Evolutionary conservation across 1,284 basidiomycete species (phyloP), one percentile per base, ranked within the genome.

Genomic region (Mycosarcoma mackinlayi): DNA sequence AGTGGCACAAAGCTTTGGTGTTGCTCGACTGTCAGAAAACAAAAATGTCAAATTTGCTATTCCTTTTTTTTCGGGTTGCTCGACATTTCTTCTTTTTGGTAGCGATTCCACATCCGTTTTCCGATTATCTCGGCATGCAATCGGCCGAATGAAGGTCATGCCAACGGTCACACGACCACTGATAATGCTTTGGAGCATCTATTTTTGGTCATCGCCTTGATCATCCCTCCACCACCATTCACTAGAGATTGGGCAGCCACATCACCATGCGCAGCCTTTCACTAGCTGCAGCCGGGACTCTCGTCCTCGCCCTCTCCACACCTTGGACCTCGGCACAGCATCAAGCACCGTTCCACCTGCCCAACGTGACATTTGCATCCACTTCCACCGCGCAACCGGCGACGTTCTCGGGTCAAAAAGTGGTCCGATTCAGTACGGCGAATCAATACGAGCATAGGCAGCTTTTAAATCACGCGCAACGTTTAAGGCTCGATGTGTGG

Each of bases 351-450:
- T 66, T 66, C 48, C 37, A 24, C 7, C 10, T 59, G 4, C 48
- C 51, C 23, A 4, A 33, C 23, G 28, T 60, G 38, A 38, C 42
- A 2, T 66, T 66, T 18, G 47, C 48, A 24, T 52, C 53, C 28
- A 19, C 58, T 8, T 48, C 56, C 3, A 14, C 38, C 7, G 5
- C 9, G 7, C 9, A 30, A 7, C 11, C 48, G 11, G 35, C 37
- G 41, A 40, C 31, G 38, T 72, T 72, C 31, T 18, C 40, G 19
- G 59, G 56, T 24, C 59, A 72, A 14, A 48, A 59, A 23, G 63
- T 72, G 23, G 49, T 72, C 31, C 31, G 69, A 6, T 50, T 67
- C 49, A 62, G 24, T 34, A 72, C 69, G 3, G 16, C n/a, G 1
- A 31, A 40, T 1, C n/a, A 11, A 3, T 4, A 3, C 4, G 55